Evolutionary conservation across 164 flowering plant species (phyloP).

Genomic region (Magnolia changhungtana): DNA sequence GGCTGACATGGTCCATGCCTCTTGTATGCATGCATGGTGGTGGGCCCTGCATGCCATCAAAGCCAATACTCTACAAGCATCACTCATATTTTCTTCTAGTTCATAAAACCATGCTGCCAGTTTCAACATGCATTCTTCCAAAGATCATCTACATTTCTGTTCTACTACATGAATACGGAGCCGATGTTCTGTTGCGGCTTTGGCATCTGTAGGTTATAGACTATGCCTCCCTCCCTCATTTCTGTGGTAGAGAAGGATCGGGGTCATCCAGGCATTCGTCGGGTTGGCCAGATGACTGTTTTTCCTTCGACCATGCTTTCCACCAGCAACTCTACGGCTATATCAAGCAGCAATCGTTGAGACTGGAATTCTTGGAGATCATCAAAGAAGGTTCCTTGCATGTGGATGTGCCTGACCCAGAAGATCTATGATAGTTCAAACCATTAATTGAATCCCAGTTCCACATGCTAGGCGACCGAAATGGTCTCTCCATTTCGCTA

Average conservation of each 20-base stretch:
- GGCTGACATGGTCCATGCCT: no score
- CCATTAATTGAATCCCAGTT: slow-evolving; percentile 68
- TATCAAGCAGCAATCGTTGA: slow-evolving; percentile 53
- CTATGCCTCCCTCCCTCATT: slow-evolving; percentile 69
- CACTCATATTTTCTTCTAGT: no score
- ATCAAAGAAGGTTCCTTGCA: slow-evolving; percentile 71
- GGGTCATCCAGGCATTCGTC: slow-evolving; percentile 55
- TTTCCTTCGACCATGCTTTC: slow-evolving; percentile 71
- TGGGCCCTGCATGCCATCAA: no score
- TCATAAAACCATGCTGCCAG: no score
- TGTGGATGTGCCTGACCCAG: slow-evolving; percentile 57
- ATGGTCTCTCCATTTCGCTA: slow-evolving; percentile 27
- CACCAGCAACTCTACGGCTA: slow-evolving; percentile 72
- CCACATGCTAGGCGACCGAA: slow-evolving; percentile 36
- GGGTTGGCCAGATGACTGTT: slow-evolving; percentile 39
- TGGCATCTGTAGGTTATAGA: slow-evolving; percentile 62
- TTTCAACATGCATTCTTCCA: neutral
- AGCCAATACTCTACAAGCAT: no score
- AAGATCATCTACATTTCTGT: neutral
- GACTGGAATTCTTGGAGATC: slow-evolving; percentile 22
- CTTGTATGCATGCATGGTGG: no score
- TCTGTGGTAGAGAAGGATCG: slow-evolving; percentile 64
- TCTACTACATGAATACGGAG: neutral
- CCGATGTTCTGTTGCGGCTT: neutral
- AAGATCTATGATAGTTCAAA: slow-evolving; percentile 48